Base-by-base conservation (phyloP, 2,329 filamentous ascomycete genomes). In the Pseudogymnoascus sp. region DNA sequence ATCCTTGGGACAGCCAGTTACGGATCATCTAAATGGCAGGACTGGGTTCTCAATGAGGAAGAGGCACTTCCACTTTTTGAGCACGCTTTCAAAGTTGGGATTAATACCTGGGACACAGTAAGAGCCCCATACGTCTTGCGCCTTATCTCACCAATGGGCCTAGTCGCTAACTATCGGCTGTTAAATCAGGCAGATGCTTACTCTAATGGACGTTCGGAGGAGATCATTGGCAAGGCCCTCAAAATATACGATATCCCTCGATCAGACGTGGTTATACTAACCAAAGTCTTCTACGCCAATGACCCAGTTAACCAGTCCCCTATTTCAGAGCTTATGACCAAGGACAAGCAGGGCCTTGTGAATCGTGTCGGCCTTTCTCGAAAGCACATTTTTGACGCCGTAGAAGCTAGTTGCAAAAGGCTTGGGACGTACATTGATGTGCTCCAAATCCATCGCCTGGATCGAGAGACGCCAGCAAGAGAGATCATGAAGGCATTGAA, bases 371-470 rank as follows among this genome's bases (percentile, higher is more conserved):
- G 85, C 0, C 73, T 88, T 14, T 82, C 79, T 28, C 75, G 86
- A 42, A 85, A 84, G 68, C 82, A 84, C 64, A 85, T 88, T 67
- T 82, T 88, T 67, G 80, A 84, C 64, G 83, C 85, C 0, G 86
- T 89, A 1, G 80, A 88, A 60, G 78, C 75, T 52, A 84, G 81
- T 64, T 73, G 84, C 0, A 73, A 77, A 65, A 71, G 83, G 7
- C 74, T 87, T 36, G 79, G 79, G 25, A 84, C 80, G 0, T 67
- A 60, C 42, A 60, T 60, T 72, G 82, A 86, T 67, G 78, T 86
- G 1, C 75, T 87, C 3, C 84, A 87, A 70, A 82, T 87, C 52
- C 85, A 88, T 67, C 78, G 84, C 1, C 76, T 85, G 84, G 87
- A 66, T 75, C 76, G 2, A 3, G 72, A 73, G 0, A 78, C 75